Conservation (phyloP, 2,329 filamentous ascomycete species). For the Arthrinium phaeospermum region DNA sequence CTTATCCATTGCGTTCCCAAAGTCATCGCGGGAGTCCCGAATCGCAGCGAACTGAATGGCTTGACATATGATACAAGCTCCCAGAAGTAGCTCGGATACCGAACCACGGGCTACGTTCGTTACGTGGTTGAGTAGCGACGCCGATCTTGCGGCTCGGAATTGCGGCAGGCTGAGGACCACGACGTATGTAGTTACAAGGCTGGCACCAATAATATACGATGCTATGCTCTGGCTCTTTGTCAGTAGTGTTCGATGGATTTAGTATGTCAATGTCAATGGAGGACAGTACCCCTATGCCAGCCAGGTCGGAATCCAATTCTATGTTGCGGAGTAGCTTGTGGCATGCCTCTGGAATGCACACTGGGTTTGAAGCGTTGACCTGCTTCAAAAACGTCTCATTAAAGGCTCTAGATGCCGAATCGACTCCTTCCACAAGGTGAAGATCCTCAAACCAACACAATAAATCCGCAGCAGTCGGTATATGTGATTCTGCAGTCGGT, state of each 20-base stretch:
- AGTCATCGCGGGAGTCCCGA: neutral
- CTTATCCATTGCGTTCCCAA: neutral
- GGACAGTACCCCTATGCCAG: neutral
- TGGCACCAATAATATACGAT: neutral
- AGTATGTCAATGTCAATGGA: too few relatives aligned
- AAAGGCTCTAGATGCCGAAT: neutral
- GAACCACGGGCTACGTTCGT: neutral
- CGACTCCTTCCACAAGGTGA: neutral
- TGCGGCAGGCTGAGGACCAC: neutral
- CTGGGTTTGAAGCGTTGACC: neutral
- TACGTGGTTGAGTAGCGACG: neutral
- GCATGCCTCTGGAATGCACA: neutral
- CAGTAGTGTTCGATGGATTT: neutral
- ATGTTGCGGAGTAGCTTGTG: neutral
- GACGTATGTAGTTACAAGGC: neutral
- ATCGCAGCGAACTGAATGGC: neutral
- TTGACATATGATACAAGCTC: slow-evolving; percentile 3
- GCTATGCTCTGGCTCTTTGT: neutral
- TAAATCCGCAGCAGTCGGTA: neutral
- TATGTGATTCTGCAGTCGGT: neutral
- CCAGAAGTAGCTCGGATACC: neutral
- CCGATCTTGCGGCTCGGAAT: neutral
- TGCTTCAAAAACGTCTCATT: neutral
- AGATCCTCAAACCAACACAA: neutral
- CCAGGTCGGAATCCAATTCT: neutral